Conservation (phyloP, 495 filamentous ascomycete genomes). For the Neurospora sp. region DNA sequence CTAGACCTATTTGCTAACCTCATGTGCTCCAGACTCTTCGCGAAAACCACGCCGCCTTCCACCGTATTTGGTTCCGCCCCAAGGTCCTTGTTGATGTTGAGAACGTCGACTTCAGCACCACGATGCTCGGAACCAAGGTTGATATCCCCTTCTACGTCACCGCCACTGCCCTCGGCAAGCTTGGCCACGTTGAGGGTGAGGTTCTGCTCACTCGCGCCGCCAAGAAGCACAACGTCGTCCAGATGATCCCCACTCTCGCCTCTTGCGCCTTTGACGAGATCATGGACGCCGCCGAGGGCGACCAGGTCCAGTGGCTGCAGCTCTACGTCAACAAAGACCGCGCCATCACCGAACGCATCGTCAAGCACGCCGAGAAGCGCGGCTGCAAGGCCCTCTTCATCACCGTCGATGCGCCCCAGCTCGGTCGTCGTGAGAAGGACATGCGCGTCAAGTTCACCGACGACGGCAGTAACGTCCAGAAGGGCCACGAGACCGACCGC, state of each 20-base stretch:
- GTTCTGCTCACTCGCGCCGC: slow-evolving; percentile 81
- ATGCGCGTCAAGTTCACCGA: slow-evolving; percentile 94
- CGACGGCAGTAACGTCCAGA: slow-evolving; percentile 74
- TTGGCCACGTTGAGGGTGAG: slow-evolving; percentile 82
- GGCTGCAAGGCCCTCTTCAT: slow-evolving; percentile 97
- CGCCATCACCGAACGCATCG: slow-evolving; percentile 78
- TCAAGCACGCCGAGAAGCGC: slow-evolving; percentile 80
- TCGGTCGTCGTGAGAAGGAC: slow-evolving; percentile 87
- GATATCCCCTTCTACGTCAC: slow-evolving; percentile 87
- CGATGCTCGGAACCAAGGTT: slow-evolving; percentile 80
- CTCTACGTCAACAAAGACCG: slow-evolving; percentile 98
- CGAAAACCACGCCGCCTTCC: slow-evolving; percentile 92
- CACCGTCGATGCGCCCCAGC: slow-evolving; percentile 93
- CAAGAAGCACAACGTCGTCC: slow-evolving; percentile 73
- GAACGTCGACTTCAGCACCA: slow-evolving; percentile 73
- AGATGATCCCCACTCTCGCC: slow-evolving; percentile 98
- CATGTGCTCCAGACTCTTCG: slow-evolving; percentile 63
- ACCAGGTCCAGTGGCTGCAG: slow-evolving; percentile 93
- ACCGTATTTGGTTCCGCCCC: slow-evolving; percentile 96
- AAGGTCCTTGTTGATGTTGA: slow-evolving; percentile 78
- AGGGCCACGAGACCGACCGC: slow-evolving; percentile 61
- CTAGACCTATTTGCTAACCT: neutral
- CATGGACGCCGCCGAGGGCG: slow-evolving; percentile 66
- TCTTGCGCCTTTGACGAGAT: slow-evolving; percentile 98
- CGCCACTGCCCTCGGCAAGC: slow-evolving; percentile 84